Evolutionary conservation across 2,329 filamentous ascomycete species (phyloP).

Genomic region (Beauveria varroae): DNA sequence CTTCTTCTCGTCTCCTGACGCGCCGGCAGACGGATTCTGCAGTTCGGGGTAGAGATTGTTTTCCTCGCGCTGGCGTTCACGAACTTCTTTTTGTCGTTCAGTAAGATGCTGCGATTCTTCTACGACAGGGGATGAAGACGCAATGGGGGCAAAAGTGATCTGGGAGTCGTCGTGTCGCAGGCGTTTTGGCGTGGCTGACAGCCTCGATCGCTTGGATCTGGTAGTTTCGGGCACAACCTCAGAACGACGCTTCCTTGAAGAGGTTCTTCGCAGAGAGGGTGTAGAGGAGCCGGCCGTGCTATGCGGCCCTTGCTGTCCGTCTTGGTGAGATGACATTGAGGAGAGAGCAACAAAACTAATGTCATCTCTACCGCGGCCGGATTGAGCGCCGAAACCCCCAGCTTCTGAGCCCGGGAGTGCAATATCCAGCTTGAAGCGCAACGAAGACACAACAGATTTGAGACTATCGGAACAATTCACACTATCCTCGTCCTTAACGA

Average conservation of each 20-base stretch:
- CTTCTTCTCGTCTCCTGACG: slow-evolving; percentile 11
- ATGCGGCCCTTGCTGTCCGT: slow-evolving; percentile 12
- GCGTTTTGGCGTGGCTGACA: slow-evolving; percentile 39
- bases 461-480: slow-evolving; percentile 60
- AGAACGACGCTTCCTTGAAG: slow-evolving; percentile 14
- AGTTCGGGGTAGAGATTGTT: slow-evolving; percentile 62
- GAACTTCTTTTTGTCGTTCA: slow-evolving; percentile 70
- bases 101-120: slow-evolving; percentile 68
- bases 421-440: slow-evolving; percentile 47
- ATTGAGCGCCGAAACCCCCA: slow-evolving; percentile 31
- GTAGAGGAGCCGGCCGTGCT: slow-evolving; percentile 9
- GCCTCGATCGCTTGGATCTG: slow-evolving; percentile 15
- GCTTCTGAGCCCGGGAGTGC: slow-evolving; percentile 36
- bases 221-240: not conserved
- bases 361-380: slow-evolving; percentile 40
- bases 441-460: slow-evolving; percentile 51
- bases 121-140: slow-evolving; percentile 44
- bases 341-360: slow-evolving; percentile 25
- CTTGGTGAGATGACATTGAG: slow-evolving; percentile 22
- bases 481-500: slow-evolving; percentile 53
- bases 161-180: slow-evolving; percentile 77
- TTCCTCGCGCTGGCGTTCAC: slow-evolving; percentile 61
- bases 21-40: slow-evolving; percentile 19
- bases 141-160: slow-evolving; percentile 65
- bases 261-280: slow-evolving; percentile 14